Conservation (phyloP, 2,329 filamentous ascomycete genomes). For the Incumbomyces delicatus region DNA sequence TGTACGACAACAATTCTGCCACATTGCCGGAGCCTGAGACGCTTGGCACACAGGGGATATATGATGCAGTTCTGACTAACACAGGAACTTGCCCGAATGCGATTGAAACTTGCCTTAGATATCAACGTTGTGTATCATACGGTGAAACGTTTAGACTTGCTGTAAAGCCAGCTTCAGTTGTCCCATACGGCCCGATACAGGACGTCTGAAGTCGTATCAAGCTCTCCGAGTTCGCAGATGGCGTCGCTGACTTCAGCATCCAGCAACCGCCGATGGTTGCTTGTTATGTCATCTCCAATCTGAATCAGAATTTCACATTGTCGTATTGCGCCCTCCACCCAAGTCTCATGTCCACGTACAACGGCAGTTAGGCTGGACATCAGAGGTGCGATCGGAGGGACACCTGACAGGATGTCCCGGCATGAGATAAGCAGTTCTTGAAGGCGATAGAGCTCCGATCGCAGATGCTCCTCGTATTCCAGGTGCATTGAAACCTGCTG, state of each 20-base stretch:
- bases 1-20: too few species aligned
- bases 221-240: not conserved
- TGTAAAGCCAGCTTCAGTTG: too few species aligned
- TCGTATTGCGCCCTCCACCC: not conserved
- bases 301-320: slow-evolving; percentile 5
- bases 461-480: not conserved
- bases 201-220: too few species aligned
- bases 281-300: not conserved
- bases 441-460: not conserved
- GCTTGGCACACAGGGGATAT: too few species aligned
- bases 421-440: not conserved
- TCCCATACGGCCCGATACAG: too few species aligned
- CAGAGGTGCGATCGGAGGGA: not conserved
- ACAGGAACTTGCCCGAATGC: too few species aligned
- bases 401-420: not conserved
- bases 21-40: too few species aligned
- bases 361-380: not conserved
- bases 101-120: too few species aligned
- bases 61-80: too few species aligned
- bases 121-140: too few species aligned
- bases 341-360: not conserved
- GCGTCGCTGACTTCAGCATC: not conserved
- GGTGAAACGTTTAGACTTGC: too few species aligned
- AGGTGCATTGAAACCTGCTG: not conserved
- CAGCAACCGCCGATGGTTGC: slow-evolving; percentile 1